phyloP scores from a whole-genome alignment of 2,329 filamentous ascomycete genomes.

The Nothopassalora personata region DNA sequence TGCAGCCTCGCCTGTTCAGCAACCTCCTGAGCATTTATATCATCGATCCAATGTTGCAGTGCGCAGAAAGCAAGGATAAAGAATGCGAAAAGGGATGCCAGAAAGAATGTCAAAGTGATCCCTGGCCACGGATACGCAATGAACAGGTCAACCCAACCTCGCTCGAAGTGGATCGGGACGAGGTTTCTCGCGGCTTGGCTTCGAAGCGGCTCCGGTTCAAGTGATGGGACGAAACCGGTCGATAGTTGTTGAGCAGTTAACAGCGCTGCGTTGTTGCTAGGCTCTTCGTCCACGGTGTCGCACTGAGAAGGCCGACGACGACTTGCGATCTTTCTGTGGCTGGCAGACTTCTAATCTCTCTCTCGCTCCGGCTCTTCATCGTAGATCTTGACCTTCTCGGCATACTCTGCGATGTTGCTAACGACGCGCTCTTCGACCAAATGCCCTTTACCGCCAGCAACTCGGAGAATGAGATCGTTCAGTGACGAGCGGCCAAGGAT shows the following conservation, averaged over 20 bases:
- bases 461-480: conserved; percentile 82
- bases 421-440: conserved; percentile 71
- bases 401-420: conserved; percentile 77
- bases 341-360: background rate
- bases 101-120: background rate
- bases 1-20: too few species aligned
- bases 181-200: background rate
- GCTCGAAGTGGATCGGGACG: background rate
- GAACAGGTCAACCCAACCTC: background rate
- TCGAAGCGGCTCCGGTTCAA: too few species aligned
- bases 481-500: conserved; percentile 83
- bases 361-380: conserved; percentile 12
- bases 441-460: conserved; percentile 80
- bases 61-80: background rate
- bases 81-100: background rate
- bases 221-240: too few species aligned
- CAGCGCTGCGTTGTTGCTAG: too few species aligned
- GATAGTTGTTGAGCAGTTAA: too few species aligned
- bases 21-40: background rate
- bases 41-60: background rate
- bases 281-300: too few species aligned
- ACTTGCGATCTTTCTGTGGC: background rate
- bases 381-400: conserved; percentile 58
- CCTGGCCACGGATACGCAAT: background rate
- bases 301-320: too few species aligned